Base-by-base conservation (phyloP, 2,329 filamentous ascomycete species). In the Lithohypha guttulata region DNA sequence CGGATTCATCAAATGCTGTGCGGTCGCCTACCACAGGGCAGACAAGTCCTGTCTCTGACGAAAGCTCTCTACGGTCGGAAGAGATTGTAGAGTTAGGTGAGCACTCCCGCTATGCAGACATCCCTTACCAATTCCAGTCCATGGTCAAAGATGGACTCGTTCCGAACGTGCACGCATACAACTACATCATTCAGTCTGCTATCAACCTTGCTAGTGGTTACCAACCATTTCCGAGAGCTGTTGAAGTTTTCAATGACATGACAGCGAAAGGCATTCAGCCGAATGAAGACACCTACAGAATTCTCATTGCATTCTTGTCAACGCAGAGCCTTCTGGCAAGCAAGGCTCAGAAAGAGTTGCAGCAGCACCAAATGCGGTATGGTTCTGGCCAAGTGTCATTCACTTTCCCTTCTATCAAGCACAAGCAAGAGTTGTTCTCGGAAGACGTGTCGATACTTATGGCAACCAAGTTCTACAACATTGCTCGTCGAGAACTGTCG, bases 221-320 rank as follows among this genome's bases (percentile, higher is more conserved):
- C 39, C 82, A 93, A 63, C 77, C 91, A 37, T 84, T 93, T 10
- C 81, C 85, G 45, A 93, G 93, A 65, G 86, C 85, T 4, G 71
- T 96, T 37, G 87, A 94, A 64, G 83, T 98, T 37, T 98, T 96
- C 60, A 81, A 86, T 11, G 87, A 96, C 58, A 96, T 98, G 91
- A 77, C 94, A 51, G 78, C 81, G 49, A 81, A 87, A 48, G 81
- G 80, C 51, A 79, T 96, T 17, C 65, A 73, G 14, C 87, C 89
- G 6, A 81, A 95, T 57, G 77, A 79, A 39, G 75, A 82, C 42
- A 96, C 89, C 0, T 96, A 93, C 62, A 78, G 85, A 55, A 86
- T 86, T 22, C 69, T 98, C 13, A 82, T 98, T 40, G 77, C 81
- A 42, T 68, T 95, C 26, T 70, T 98, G 37, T 81, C 87, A 13